A percentile compares a stretch with the other conserved stretches of the same genome.
phyloP scores from a whole-genome alignment of 768 basidiomycete genomes.

The Infundibulicybe gibba region DNA sequence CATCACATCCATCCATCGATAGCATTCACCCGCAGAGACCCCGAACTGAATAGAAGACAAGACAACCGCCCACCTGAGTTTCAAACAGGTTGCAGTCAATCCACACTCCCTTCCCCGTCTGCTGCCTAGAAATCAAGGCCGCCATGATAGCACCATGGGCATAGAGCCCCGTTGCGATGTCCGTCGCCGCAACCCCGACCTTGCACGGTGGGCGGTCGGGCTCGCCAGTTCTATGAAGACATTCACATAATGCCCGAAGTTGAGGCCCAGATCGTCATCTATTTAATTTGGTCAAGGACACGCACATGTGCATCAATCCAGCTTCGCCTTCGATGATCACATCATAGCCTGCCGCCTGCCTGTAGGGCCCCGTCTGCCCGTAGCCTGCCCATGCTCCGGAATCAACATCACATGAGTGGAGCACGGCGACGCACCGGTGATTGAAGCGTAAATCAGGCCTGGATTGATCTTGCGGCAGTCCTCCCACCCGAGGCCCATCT shows the following conservation, averaged over 20 bases:
- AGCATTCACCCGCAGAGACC: neutral
- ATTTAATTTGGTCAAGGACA: slow-evolving; percentile 8
- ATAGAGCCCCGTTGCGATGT: slow-evolving; percentile 85
- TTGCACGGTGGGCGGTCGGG: slow-evolving; percentile 82
- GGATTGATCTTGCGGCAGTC: slow-evolving; percentile 77
- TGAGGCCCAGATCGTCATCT: slow-evolving; percentile 2
- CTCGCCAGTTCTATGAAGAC: slow-evolving; percentile 72
- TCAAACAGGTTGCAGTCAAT: slow-evolving; percentile 94
- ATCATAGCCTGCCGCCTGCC: slow-evolving; percentile 82
- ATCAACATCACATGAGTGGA: neutral
- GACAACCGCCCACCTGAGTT: slow-evolving; percentile 56
- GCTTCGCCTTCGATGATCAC: slow-evolving; percentile 87
- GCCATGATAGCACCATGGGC: slow-evolving; percentile 94
- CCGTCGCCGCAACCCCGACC: slow-evolving; percentile 94
- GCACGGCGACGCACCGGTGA: slow-evolving; percentile 58
- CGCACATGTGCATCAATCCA: slow-evolving; percentile 91
- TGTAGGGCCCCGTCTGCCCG: slow-evolving; percentile 85
- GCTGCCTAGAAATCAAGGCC: slow-evolving; percentile 73
- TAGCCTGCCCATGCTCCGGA: slow-evolving; percentile 22
- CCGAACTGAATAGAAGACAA: neutral
- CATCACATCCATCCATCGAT: neutral
- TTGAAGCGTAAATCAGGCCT: slow-evolving; percentile 80
- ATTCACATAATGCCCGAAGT: slow-evolving; percentile 1
- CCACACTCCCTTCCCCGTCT: slow-evolving; percentile 86
- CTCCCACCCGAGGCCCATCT: slow-evolving; percentile 84